Evolutionary conservation across 805 yeast genomes (phyloP), one percentile per base, ranked within the genome.

Genomic region (Cyberlindnera mississippiensis): DNA sequence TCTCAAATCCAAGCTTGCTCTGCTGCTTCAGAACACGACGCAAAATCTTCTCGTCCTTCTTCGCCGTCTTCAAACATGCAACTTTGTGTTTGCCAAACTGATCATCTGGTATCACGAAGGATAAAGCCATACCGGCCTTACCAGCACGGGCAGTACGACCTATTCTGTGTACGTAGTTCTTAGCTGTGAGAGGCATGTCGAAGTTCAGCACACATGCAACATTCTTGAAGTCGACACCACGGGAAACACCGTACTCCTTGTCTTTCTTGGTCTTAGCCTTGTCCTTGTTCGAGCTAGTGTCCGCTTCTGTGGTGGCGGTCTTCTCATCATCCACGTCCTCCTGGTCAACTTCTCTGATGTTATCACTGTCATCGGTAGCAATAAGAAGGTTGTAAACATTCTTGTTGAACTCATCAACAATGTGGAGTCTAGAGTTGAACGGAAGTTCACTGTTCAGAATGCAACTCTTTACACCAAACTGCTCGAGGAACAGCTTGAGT

Each of bases 61-160:
- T 82, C 7, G 95, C 82, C 13, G 82, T 73, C 19, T 75, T 62
- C 50, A 86, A 71, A 40, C 80, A 69, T 2, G 98, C 88, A 22
- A 81, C 77, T 61, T 82, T 88, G 66, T 93, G 96, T 56, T 85
- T 87, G 26, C 96, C 96, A 67, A 84, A 82, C 56, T 86, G 90
- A 48, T 82, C 85, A 27, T 70, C 66, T 20, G 93, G 85, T 19
- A 91, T 88, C 15, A 90, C 93, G 67, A 91, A 93, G 14, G 97
- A 89, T 41, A 93, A 72, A 0, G 98, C 85, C 77, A 88, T 90
- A 44, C 99, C 99, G 2, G 93, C 74, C 60, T 87, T 89, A 40
- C 96, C 96, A 7, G 96, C 98, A 66, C 99, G 80, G 5, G 99
- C 99, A 4, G 99, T 93, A 69, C 99, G 80, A 38, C 99, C 99